Evolutionary conservation across 2,329 filamentous ascomycete genomes (phyloP).

Genomic region (Podosphaera fusca): DNA sequence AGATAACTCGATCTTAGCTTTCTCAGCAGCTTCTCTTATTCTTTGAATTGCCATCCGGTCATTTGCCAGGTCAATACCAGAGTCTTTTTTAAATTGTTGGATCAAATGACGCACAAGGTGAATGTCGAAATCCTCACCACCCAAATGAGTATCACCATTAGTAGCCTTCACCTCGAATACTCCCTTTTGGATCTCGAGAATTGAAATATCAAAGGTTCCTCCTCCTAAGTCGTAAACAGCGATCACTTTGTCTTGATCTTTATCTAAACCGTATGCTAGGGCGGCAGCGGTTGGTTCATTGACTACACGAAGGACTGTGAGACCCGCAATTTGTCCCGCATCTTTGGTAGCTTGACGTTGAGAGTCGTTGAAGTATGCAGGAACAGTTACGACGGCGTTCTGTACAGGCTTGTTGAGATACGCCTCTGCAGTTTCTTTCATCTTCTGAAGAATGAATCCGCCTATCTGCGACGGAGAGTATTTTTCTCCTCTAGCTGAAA

Average conservation of each 20-base stretch:
- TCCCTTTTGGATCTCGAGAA: slow-evolving; percentile 90
- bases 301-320: slow-evolving; percentile 91
- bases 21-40: slow-evolving; percentile 96
- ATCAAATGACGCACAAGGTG: slow-evolving; percentile 82
- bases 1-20: slow-evolving; percentile 97
- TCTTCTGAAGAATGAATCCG: slow-evolving; percentile 90
- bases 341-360: slow-evolving; percentile 98
- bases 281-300: slow-evolving; percentile 95
- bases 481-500: slow-evolving; percentile 77
- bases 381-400: slow-evolving; percentile 92
- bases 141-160: slow-evolving; percentile 94
- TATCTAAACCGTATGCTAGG: slow-evolving; percentile 87
- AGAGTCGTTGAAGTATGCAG: slow-evolving; percentile 96
- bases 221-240: slow-evolving; percentile 95
- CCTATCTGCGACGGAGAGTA: slow-evolving; percentile 97
- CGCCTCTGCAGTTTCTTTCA: slow-evolving; percentile 95
- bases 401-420: slow-evolving; percentile 79
- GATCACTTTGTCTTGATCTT: slow-evolving; percentile 71
- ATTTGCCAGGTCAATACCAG: slow-evolving; percentile 65
- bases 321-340: slow-evolving; percentile 82
- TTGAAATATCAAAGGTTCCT: slow-evolving; percentile 97
- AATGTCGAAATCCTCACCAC: slow-evolving; percentile 97
- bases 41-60: slow-evolving; percentile 98
- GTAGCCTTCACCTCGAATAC: slow-evolving; percentile 99
- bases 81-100: slow-evolving; percentile 89